Evolutionary conservation across 805 yeast species (phyloP), one percentile per base, ranked within the genome.

Genomic region (Pichia ethanolica): DNA sequence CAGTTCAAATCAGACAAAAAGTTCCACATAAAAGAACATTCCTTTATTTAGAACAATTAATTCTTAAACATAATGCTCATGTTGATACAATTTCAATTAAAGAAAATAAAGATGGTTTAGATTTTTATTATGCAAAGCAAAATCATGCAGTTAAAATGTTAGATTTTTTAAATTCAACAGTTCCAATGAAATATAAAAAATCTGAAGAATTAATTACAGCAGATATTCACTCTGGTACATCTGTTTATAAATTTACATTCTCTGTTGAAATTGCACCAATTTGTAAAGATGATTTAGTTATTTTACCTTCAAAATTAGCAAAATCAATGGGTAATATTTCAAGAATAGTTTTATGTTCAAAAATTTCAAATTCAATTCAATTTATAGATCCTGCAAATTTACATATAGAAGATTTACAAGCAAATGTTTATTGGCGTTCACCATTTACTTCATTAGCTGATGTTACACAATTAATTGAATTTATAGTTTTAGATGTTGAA

Each of bases 11-110:
- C 60, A 84, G 99, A 72, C 99, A 93, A 70, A 93, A 95, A 66
- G 99, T 93, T 36, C 81, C 88, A 14, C 99, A 93, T 69, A 93
- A 93, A 72, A 84, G 97, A 76, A 93, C 99, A 8, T 91, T 93
- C 67, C 78, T 91, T 66, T 93, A 88, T 63, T 78, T 93, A 60
- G 99, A 93, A 72, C 99, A 93, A 71, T 76, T 95, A 67, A 93
- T 93, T 60, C 76, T 93, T 69, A 89, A 77, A 65, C 95, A 89
- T 67, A 86, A 84, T 62, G 97, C 97, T 5, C 98, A 93, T 66
- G 81, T 84, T 52, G 95, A 90, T 64, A 91, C 98, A 48, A 84
- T 91, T 53, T 85, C 96, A 33, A 93, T 93, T 59, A 86, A 89
- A 65, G 99, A 93, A 68, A 73, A 90, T 37, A 85, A 81, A 60